Evolutionary conservation across 148 eudicot genomes (phyloP), one percentile per base, ranked within the genome.

Genomic region (Spergularia marina): DNA sequence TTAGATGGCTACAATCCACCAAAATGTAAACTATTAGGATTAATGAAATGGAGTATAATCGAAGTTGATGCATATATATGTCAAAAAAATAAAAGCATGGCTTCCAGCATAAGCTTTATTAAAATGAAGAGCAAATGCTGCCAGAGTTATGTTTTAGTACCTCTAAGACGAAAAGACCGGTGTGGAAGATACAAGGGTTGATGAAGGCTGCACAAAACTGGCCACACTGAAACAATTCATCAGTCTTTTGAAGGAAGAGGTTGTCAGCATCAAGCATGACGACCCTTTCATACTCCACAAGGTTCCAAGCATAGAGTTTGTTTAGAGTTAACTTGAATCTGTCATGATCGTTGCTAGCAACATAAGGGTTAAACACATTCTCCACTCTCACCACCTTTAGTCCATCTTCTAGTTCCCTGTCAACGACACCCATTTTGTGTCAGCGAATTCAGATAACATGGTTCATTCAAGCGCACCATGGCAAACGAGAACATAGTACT

Each of bases 111-210:
- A 44, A 6, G 49, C 49, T 44, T 44, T 44, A 44, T 10, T 44
- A 0, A 44, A 44, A 9, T 44, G 49, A 44, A 44, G 8, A 44
- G 10, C 10, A 44, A 44, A 44, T 20, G 12, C 10, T 15, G 15
- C 21, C 9, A 36, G 53, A 34, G 41, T 12, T 30, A 0, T 25
- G 7, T 30, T 6, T 7, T 59, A 18, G 51, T 80, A 91, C 98
- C 98, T 93, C 82, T 71, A 94, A 79, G 52, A 96, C 99, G 58
- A 96, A 96, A 76, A 92, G 94, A 34, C 99, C 98, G 11, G 99
- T 96, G 79, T 96, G 99, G 81, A 96, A 96, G 75, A 96, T 92
- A 85, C 98, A 96, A 15, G 99, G 99, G 71, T 96, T 96, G 84
- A 96, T 96, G 82, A 96, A 96, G 71, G 83, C 97, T 0, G 98